Evolutionary conservation across 2,329 filamentous ascomycete genomes (phyloP).

Genomic region (Fusarium circinatum): DNA sequence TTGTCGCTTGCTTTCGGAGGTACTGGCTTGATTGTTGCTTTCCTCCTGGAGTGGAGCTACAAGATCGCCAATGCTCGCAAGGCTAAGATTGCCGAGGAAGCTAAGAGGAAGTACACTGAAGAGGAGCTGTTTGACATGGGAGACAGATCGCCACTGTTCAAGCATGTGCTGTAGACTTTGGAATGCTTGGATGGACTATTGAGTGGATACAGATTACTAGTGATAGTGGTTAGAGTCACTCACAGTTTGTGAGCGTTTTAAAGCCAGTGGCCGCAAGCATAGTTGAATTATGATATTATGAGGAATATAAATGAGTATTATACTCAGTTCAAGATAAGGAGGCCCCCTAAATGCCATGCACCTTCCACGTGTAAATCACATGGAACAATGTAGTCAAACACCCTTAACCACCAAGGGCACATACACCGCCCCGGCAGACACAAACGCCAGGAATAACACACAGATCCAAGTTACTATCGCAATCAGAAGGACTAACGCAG

Average conservation of each 20-base stretch:
- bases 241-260: neutral
- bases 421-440: neutral
- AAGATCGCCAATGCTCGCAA: constrained; percentile 44
- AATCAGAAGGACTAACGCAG: neutral
- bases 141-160: constrained; percentile 48
- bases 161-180: constrained; percentile 40
- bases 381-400: neutral
- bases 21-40: constrained; percentile 43
- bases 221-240: neutral
- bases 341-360: accelerated
- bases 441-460: neutral
- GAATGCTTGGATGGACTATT: accelerated
- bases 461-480: neutral
- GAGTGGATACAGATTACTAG: neutral
- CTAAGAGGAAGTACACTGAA: constrained; percentile 44
- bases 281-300: neutral
- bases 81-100: constrained; percentile 43
- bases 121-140: constrained; percentile 48
- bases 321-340: neutral
- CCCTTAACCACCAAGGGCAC: neutral
- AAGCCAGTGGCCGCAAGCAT: too few relatives aligned
- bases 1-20: constrained; percentile 48
- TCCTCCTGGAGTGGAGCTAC: constrained; percentile 48
- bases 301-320: neutral
- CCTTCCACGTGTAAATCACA: accelerated